Base-by-base conservation (phyloP, 2,329 filamentous ascomycete genomes). In the Fusarium sp. region DNA sequence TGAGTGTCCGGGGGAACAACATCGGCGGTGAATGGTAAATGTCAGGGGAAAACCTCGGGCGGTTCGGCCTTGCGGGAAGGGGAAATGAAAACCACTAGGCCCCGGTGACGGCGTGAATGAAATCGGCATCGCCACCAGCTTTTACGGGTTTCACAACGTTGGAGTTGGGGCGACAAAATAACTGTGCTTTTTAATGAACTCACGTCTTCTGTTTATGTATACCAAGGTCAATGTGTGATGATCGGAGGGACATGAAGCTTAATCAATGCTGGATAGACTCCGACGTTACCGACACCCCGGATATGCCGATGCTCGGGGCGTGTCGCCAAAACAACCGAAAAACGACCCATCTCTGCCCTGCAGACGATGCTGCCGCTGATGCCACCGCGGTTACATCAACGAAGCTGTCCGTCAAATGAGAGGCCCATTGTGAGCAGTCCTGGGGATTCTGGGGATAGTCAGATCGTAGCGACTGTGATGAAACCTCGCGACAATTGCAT, bases 201-300 rank as follows among this genome's bases (percentile, higher is more conserved):
- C 24, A 7, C 31, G 12, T 47, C 45, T 36, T 20, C 13, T 31
- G 39, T 20, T 26, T 26, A 26, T 26, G 26, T 31, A 26, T 35
- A 22, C 15, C 22, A 42, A 11, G 6, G 14, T 24, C 20, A 31
- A 47, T 15, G 24, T 24, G 35, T 47, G 41, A 28, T n/a, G 48
- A 58, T 20, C 33, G 22, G 41, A 42, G 20, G n/a, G 26, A 33
- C n/a, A 24, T n/a, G n/a, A 44, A 58, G 49, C n/a, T 51, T 39
- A 22, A 49, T 55, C 22, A 35, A 47, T 42, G 58, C 22, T 39
- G 42, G 51, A 38, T 35, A 31, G 28, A 51, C 39, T 63, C 70
- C 70, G 66, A 73, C 48, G 39, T 67, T 73, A 60, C 70, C 70
- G 70, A 73, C 51, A 41, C 48, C 52, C 70, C 61, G 70, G 70